Evolutionary conservation across 2,329 filamentous ascomycete species (phyloP), one percentile per base, ranked within the genome.

Genomic region (Colletotrichum lindemuthianum): DNA sequence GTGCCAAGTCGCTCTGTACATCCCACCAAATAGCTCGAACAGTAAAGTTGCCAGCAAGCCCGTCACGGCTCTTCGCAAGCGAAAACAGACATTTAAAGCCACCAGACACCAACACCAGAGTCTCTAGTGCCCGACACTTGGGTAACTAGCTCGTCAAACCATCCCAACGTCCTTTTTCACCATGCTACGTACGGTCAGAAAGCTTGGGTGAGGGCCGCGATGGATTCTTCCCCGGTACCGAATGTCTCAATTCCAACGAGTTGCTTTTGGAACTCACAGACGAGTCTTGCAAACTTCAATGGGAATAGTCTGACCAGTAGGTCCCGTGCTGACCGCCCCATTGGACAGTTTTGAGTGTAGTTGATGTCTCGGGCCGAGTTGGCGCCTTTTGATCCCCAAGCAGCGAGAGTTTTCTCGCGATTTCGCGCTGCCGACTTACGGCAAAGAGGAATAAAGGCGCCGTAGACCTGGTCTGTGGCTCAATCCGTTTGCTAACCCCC

Each of bases 41-140:
- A 1, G 24, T 24, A 24, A 0, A 24, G 24, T 5, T 24, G 24
- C 24, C 24, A 24, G 24, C 1, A 24, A 24, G 24, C 24, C 24
- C 24, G 24, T 24, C 24, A 24, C n/a, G 8, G 10, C n/a, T 16
- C 9, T n/a, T 15, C n/a, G 10, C 43, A 8, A 15, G 16, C 6
- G 13, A 3, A 24, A 53, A 53, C 50, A 36, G 50, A 53, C 50
- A 40, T 41, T 33, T 8, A 7, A 34, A 41, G 50, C 50, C 50
- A 53, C 50, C n/a, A 7, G 12, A 32, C 8, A n/a, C 36, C 50
- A 32, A 32, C 8, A 40, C 12, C 50, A 40, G 12, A 24, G 15
- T 32, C 50, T 24, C 41, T 53, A 53, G 50, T 40, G 37, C 50
- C 50, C 50, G 50, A 53, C 13, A 53, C 37, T 8, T 34, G 6